A percentile compares a stretch with the other conserved stretches of the same genome.
phyloP scores from a whole-genome alignment of 2,329 filamentous ascomycete species.

The Stemphylium lycopersici region DNA sequence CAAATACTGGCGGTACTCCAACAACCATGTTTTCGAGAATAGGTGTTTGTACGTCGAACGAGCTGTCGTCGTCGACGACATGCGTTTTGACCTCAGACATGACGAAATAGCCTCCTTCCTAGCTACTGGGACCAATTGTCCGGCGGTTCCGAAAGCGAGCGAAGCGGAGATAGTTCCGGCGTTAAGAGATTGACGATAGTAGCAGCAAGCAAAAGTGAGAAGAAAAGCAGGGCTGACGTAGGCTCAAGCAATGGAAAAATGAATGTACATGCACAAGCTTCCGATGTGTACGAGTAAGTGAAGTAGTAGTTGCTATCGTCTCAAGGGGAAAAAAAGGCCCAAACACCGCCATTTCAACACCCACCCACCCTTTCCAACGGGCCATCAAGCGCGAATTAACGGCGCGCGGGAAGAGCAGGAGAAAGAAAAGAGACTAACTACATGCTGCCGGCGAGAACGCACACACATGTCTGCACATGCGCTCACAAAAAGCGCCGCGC shows the following conservation, averaged over 20 bases:
- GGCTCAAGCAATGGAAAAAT: neutral
- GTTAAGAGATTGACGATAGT: slow-evolving; percentile 5
- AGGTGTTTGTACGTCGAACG: slow-evolving; percentile 39
- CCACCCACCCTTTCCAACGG: too few relatives aligned
- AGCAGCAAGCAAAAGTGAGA: neutral
- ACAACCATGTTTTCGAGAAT: slow-evolving; percentile 46
- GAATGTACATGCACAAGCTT: neutral
- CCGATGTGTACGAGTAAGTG: too few relatives aligned
- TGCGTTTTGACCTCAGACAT: slow-evolving; percentile 23
- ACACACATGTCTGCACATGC: neutral
- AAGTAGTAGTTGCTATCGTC: too few relatives aligned
- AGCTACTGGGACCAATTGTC: slow-evolving; percentile 6
- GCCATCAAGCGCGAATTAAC: too few relatives aligned
- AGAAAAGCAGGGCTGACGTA: neutral
- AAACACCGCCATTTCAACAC: too few relatives aligned
- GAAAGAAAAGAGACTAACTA: too few relatives aligned
- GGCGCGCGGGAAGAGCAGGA: too few relatives aligned
- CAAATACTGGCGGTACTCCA: slow-evolving; percentile 46
- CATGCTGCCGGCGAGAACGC: too few relatives aligned
- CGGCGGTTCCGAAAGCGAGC: slow-evolving; percentile 14
- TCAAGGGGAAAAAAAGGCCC: too few relatives aligned
- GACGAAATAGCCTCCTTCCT: slow-evolving; percentile 19
- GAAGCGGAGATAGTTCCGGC: slow-evolving; percentile 18
- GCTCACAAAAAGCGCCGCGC: slow-evolving; percentile 6
- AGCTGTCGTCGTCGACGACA: slow-evolving; percentile 17